A percentile compares a stretch with the other conserved stretches of the same genome.
Conservation (phyloP, 2,329 filamentous ascomycete genomes). For the Phoma sp. region DNA sequence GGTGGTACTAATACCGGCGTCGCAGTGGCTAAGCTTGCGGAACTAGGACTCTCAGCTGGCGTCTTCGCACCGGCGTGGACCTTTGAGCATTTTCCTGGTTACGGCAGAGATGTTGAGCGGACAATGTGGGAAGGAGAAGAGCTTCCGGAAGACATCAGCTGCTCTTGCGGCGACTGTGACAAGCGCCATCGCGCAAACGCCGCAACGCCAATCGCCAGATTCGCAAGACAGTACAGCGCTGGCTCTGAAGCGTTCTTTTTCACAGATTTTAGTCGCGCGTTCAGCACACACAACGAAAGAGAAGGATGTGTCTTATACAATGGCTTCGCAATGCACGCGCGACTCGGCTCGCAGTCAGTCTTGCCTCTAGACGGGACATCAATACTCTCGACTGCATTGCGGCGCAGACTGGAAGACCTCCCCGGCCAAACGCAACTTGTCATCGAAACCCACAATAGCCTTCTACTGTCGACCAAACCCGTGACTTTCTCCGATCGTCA, state of each 20-base stretch:
- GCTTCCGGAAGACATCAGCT: conserved; percentile 36
- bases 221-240: conserved; percentile 38
- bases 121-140: conserved; percentile 46
- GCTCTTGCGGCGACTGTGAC: conserved; percentile 41
- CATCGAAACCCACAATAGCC: conserved; percentile 18
- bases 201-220: conserved; percentile 30
- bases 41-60: conserved; percentile 47
- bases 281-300: conserved; percentile 25
- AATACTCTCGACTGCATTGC: conserved; percentile 15
- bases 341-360: conserved; percentile 44
- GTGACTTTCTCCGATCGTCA: not conserved
- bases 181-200: conserved; percentile 32
- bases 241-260: conserved; percentile 49
- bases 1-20: conserved; percentile 53
- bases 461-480: not conserved
- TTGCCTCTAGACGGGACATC: conserved; percentile 29
- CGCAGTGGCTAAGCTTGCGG: conserved; percentile 48
- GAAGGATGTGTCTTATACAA: conserved; percentile 19
- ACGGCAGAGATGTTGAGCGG: conserved; percentile 36
- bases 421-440: conserved; percentile 22
- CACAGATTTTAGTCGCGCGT: conserved; percentile 47
- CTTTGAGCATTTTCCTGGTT: conserved; percentile 52
- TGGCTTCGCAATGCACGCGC: conserved; percentile 30
- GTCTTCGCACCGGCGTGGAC: conserved; percentile 57
- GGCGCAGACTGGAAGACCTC: conserved; percentile 21